A percentile compares a stretch with the other conserved stretches of the same genome.
These are phyloP conservation scores for Neurospora sp. DNA, from an alignment of 495 filamentous ascomycete genomes.

Conservation along the genomic window DNA sequence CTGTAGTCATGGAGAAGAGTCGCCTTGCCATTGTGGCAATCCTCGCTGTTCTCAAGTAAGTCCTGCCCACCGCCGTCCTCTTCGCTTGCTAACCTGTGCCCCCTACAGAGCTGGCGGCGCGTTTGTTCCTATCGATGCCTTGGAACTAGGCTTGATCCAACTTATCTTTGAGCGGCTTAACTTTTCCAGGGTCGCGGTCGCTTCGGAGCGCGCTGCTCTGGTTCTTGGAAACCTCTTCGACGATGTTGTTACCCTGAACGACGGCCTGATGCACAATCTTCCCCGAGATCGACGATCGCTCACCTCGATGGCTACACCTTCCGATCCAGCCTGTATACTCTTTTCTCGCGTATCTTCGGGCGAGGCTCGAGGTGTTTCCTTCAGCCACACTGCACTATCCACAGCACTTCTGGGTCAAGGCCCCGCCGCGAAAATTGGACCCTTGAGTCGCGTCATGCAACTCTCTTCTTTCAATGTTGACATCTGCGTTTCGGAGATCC, in stretches of 20 bases:
- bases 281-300: conserved; percentile 19
- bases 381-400: conserved; percentile 35
- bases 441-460: conserved; percentile 49
- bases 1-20: conserved; percentile 36
- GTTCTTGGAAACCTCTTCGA: conserved; percentile 27
- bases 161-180: conserved; percentile 31
- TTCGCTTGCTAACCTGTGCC: neutral
- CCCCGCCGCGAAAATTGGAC: conserved; percentile 35
- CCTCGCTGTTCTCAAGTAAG: conserved; percentile 37
- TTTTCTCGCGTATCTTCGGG: conserved; percentile 24
- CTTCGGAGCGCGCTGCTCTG: conserved; percentile 25
- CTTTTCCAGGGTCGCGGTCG: conserved; percentile 25
- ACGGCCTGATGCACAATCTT: conserved; percentile 16
- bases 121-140: conserved; percentile 33
- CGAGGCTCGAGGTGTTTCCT: conserved; percentile 29
- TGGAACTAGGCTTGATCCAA: conserved; percentile 29
- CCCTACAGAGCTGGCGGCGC: conserved; percentile 28
- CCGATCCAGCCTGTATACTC: conserved; percentile 35
- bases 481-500: conserved; percentile 53
- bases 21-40: conserved; percentile 36
- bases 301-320: conserved; percentile 26
- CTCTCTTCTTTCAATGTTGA: conserved; percentile 64
- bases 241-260: conserved; percentile 26
- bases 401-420: conserved; percentile 39
- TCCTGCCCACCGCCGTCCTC: neutral